A percentile compares a stretch with the other conserved stretches of the same genome.
These are phyloP conservation scores for Salinomyces thailandicus DNA, from an alignment of 2,329 filamentous ascomycete genomes.

Conservation along the genomic window DNA sequence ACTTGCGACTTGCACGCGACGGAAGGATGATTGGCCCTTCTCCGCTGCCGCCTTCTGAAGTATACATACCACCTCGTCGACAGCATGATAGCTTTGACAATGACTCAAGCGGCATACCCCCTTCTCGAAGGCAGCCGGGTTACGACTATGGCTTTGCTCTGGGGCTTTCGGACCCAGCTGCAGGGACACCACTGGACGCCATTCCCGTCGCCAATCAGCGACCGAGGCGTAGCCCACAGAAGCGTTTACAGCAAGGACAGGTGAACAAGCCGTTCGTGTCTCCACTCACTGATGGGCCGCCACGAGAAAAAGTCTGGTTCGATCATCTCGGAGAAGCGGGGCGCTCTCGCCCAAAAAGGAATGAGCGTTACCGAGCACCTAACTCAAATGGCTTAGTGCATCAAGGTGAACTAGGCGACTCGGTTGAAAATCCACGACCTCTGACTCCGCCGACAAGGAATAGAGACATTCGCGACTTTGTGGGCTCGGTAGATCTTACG, in stretches of 20 bases:
- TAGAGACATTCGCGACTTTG: slow-evolving; percentile 25
- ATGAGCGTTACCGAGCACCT: slow-evolving; percentile 1
- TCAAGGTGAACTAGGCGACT: slow-evolving; percentile 19
- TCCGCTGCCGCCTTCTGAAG: background rate
- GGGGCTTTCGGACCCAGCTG: slow-evolving; percentile 5
- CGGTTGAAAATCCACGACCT: slow-evolving; percentile 11
- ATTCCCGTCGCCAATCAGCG: slow-evolving; percentile 14
- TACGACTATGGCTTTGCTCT: slow-evolving; percentile 9
- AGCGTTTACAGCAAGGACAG: slow-evolving; percentile 6
- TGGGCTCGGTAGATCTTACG: slow-evolving; percentile 9
- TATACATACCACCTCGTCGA: background rate
- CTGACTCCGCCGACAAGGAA: slow-evolving; percentile 19
- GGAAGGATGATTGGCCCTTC: background rate
- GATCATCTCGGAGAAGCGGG: slow-evolving; percentile 17
- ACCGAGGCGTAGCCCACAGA: slow-evolving; percentile 12
- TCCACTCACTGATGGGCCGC: slow-evolving; percentile 13
- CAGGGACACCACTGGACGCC: slow-evolving; percentile 16
- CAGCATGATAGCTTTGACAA: background rate
- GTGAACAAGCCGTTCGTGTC: slow-evolving; percentile 22
- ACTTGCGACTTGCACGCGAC: slow-evolving; percentile 3
- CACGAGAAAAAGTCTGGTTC: slow-evolving; percentile 21
- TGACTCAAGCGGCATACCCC: no score
- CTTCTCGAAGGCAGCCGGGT: background rate
- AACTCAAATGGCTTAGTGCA: slow-evolving; percentile 11
- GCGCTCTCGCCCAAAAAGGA: slow-evolving; percentile 4